phyloP scores from a whole-genome alignment of 2,329 filamentous ascomycete genomes.

The Penicillium sp. region DNA sequence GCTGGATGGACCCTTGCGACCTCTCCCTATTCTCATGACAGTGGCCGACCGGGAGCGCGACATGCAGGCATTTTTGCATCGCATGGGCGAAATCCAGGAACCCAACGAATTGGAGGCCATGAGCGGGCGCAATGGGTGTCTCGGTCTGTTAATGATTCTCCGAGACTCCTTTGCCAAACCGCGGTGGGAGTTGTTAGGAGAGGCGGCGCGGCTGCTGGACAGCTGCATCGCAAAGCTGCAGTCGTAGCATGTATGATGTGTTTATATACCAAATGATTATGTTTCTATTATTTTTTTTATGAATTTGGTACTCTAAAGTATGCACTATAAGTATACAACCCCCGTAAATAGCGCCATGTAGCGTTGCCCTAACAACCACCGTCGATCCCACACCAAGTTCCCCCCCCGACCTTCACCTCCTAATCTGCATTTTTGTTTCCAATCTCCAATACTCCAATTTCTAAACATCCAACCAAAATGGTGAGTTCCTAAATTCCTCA shows the following conservation, averaged over 20 bases:
- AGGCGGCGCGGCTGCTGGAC: conserved; percentile 75
- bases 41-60: conserved; percentile 68
- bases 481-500: conserved; percentile 4
- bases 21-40: conserved; percentile 54
- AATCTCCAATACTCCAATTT: conserved; percentile 8
- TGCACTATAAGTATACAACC: background rate
- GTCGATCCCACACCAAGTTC: conserved; percentile 16
- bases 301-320: background rate
- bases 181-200: conserved; percentile 87
- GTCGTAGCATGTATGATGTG: conserved; percentile 15
- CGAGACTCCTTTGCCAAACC: conserved; percentile 78
- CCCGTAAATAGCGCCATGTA: background rate
- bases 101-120: conserved; percentile 75
- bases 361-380: conserved; percentile 27
- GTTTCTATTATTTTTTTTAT: background rate
- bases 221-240: conserved; percentile 72
- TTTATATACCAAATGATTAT: conserved; percentile 8
- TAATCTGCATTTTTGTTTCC: conserved; percentile 7
- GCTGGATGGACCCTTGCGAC: conserved; percentile 71
- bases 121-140: conserved; percentile 76
- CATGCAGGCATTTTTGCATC: conserved; percentile 75
- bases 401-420: conserved; percentile 4
- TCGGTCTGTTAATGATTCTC: conserved; percentile 77
- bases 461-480: conserved; percentile 5
- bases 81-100: conserved; percentile 68